Percentiles rank a stretch among this genome's conserved stretches.
phyloP scores from a whole-genome alignment of 1,139 yeast genomes.

The Pichia sp. region DNA sequence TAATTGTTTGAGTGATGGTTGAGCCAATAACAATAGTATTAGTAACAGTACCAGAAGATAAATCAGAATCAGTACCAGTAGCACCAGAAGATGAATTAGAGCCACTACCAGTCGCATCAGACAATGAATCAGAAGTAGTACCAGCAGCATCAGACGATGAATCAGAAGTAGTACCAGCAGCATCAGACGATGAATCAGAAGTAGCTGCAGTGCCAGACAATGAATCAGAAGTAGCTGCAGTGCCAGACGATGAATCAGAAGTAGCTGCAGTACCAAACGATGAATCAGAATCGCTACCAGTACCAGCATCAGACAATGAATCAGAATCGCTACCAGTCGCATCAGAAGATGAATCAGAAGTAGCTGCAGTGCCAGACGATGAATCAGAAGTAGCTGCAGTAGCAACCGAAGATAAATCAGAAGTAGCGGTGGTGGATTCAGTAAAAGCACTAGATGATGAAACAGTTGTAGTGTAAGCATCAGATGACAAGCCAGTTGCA shows the following conservation, averaged over 20 bases:
- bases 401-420: neutral
- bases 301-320: no score
- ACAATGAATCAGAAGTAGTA: neutral
- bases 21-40: slow-evolving; percentile 1
- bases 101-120: slow-evolving; percentile 6
- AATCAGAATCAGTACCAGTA: slow-evolving; percentile 1
- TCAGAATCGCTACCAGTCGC: slow-evolving; percentile 4
- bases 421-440: neutral
- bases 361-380: neutral
- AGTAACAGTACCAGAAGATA: slow-evolving; percentile 4
- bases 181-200: no score
- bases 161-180: no score
- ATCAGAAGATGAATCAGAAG: neutral
- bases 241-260: slow-evolving; percentile 5
- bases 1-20: slow-evolving; percentile 12
- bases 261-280: slow-evolving; percentile 9
- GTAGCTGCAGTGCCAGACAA: neutral
- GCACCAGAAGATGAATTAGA: no score
- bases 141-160: neutral
- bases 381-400: neutral
- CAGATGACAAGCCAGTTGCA: slow-evolving; percentile 5
- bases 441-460: slow-evolving; percentile 1
- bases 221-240: no score
- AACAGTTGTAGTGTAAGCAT: no score
- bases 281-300: no score